Conservation (phyloP, 1,284 basidiomycete genomes). For the Kalmanozyma brasiliensis region DNA sequence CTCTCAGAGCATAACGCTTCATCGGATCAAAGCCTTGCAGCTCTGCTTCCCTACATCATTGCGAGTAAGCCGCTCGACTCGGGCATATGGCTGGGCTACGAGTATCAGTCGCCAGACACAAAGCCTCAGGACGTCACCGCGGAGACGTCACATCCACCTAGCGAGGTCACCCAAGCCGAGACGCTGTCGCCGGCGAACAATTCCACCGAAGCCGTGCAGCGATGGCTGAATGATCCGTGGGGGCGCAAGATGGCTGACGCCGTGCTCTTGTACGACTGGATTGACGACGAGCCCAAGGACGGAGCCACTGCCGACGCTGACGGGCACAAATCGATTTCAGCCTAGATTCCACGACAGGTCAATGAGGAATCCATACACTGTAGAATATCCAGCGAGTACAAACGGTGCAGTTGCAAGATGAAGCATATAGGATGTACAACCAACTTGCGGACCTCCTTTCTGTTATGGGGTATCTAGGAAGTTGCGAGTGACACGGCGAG, state of each 20-base stretch:
- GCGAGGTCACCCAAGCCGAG: too few species aligned
- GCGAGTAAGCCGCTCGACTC: conserved; percentile 50
- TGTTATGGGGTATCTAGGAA: conserved; percentile 11
- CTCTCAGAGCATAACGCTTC: conserved; percentile 9
- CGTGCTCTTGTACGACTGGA: conserved; percentile 50
- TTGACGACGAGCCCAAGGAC: conserved; percentile 37
- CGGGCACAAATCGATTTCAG: conserved; percentile 3
- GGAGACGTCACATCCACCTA: neutral
- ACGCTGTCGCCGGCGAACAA: neutral
- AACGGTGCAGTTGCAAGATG: neutral
- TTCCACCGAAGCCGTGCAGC: conserved; percentile 3
- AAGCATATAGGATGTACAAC: neutral
- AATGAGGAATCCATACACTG: neutral
- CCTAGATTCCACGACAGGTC: neutral
- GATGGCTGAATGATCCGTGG: conserved; percentile 36
- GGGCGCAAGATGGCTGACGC: conserved; percentile 46
- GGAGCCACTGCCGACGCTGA: conserved; percentile 5
- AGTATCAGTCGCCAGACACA: conserved; percentile 11
- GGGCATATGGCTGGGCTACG: conserved; percentile 48
- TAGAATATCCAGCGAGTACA: neutral
- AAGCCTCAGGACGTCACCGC: neutral
- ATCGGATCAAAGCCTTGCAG: neutral
- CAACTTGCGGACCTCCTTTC: neutral
- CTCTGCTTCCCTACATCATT: conserved; percentile 38
- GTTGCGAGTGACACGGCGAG: conserved; percentile 14